phyloP scores from a whole-genome alignment of 441 rosid species.

The Erodium chrysanthum region DNA sequence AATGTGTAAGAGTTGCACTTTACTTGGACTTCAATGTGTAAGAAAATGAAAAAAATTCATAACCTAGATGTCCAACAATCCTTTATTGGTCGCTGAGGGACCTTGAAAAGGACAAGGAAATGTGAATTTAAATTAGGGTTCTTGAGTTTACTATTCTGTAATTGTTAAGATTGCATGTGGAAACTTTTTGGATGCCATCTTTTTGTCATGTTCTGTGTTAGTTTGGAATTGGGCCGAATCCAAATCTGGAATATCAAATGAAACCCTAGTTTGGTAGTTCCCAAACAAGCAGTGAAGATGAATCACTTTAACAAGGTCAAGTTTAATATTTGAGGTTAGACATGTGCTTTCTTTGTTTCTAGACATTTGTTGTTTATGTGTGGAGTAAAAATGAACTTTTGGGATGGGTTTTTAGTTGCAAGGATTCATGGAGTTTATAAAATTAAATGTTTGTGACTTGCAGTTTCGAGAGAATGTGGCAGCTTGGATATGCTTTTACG shows the following conservation, averaged over 20 bases:
- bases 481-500: conserved; percentile 94
- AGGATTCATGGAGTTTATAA: conserved; percentile 6
- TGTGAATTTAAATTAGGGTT: not conserved
- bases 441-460: conserved; percentile 20
- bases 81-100: not conserved
- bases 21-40: not conserved
- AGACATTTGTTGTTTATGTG: not conserved
- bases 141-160: not conserved
- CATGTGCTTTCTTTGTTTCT: not conserved
- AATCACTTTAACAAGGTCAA: not conserved
- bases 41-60: not conserved
- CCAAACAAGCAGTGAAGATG: not conserved
- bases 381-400: not conserved
- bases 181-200: not conserved
- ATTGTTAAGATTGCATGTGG: not conserved
- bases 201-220: not conserved
- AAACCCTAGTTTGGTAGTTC: not conserved
- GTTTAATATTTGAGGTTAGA: not conserved
- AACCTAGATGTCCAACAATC: not conserved
- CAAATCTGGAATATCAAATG: not conserved
- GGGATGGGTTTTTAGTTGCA: not conserved
- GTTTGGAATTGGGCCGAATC: conserved; percentile 2
- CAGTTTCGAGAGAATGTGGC: conserved; percentile 97
- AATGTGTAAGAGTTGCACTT: not conserved
- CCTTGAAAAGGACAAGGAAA: not conserved